phyloP scores from a whole-genome alignment of 2,329 filamentous ascomycete species.

The Exserohilum rostratum region DNA sequence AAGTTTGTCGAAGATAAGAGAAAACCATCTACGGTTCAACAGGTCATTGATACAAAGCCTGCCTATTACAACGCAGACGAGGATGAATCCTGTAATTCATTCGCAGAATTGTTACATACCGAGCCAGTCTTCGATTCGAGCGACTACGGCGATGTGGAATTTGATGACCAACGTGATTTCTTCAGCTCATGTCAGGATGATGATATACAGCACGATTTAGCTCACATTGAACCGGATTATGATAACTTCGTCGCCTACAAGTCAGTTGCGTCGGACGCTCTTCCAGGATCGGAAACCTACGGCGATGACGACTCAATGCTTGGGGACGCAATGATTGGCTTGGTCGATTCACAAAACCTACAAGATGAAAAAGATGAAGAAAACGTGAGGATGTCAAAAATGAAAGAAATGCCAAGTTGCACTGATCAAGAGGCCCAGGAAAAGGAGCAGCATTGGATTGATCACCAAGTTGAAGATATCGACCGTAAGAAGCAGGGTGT shows the following conservation, averaged over 20 bases:
- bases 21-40: slow-evolving; percentile 25
- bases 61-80: slow-evolving; percentile 35
- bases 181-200: background rate
- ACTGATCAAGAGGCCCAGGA: slow-evolving; percentile 7
- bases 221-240: background rate
- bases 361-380: background rate
- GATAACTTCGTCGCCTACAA: background rate
- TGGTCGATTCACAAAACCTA: slow-evolving; percentile 41
- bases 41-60: slow-evolving; percentile 37
- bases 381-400: background rate
- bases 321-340: slow-evolving; percentile 39
- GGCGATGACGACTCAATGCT: slow-evolving; percentile 41
- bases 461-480: background rate
- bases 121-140: slow-evolving; percentile 21
- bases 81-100: slow-evolving; percentile 33
- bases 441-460: slow-evolving; percentile 11
- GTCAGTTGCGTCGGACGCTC: background rate
- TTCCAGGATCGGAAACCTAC: slow-evolving; percentile 28
- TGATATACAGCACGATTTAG: background rate
- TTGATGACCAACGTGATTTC: slow-evolving; percentile 21
- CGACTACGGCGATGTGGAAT: slow-evolving; percentile 37
- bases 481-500: background rate
- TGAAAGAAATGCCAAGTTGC: background rate
- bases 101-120: slow-evolving; percentile 3
- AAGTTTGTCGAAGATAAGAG: slow-evolving; percentile 30